phyloP scores from a whole-genome alignment of 768 basidiomycete genomes.

The Rhizopogon rudus region DNA sequence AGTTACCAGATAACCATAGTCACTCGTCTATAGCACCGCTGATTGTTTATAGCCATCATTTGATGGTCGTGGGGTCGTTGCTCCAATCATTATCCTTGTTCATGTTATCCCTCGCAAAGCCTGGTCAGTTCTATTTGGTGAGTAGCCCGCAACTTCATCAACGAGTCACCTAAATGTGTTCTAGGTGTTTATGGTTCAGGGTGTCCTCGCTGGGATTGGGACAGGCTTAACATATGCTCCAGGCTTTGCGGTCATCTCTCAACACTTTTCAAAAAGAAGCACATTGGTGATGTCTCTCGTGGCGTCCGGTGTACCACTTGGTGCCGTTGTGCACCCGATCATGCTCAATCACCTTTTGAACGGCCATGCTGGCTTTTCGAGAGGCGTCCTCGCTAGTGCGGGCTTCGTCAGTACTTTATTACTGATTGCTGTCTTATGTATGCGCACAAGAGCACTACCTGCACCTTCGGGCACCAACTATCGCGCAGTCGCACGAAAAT shows the following conservation, averaged over 20 bases:
- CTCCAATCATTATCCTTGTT: constrained; percentile 28
- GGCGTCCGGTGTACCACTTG: constrained; percentile 44
- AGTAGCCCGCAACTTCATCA: not conserved
- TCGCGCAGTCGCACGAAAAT: not conserved
- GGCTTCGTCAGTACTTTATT: constrained; percentile 33
- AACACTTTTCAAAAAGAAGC: constrained; percentile 38
- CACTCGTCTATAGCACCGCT: not conserved
- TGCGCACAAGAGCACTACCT: constrained; percentile 31
- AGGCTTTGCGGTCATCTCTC: constrained; percentile 35
- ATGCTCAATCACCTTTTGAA: constrained; percentile 48
- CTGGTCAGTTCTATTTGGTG: constrained; percentile 32
- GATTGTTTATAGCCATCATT: not conserved
- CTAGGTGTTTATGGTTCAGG: constrained; percentile 40
- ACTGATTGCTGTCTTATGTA: constrained; percentile 31
- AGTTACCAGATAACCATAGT: not conserved
- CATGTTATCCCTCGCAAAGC: constrained; percentile 31
- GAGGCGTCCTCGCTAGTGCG: constrained; percentile 35
- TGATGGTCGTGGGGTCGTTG: constrained; percentile 19
- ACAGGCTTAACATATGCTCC: constrained; percentile 44
- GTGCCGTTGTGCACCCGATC: constrained; percentile 53
- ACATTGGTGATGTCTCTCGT: constrained; percentile 41
- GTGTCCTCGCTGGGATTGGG: constrained; percentile 35
- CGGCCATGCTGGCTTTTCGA: constrained; percentile 40
- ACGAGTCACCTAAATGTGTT: constrained; percentile 6
- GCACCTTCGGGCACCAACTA: constrained; percentile 3